A percentile compares a stretch with the other conserved stretches of the same genome.
phyloP scores from a whole-genome alignment of 495 filamentous ascomycete species.

The Daldinia concentrica region DNA sequence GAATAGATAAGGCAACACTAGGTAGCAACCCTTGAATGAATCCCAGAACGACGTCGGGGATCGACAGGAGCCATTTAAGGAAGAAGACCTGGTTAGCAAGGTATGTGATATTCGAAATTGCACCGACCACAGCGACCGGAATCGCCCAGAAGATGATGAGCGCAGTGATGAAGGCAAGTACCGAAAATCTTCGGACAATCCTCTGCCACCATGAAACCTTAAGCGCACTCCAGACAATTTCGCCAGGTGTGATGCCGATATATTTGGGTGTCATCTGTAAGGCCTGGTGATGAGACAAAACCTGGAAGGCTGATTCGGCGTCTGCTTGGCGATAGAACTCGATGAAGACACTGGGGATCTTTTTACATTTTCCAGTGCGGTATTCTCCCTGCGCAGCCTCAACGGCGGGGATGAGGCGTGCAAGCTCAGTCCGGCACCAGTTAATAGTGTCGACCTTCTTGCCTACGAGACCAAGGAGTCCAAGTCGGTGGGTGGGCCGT shows the following conservation, averaged over 20 bases:
- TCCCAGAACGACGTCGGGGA: conserved; percentile 77
- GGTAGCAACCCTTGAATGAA: conserved; percentile 88
- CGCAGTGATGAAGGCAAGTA: conserved; percentile 74
- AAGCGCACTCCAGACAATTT: conserved; percentile 90
- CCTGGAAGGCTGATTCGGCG: conserved; percentile 87
- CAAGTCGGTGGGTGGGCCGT: conserved; percentile 85
- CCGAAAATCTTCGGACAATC: conserved; percentile 74
- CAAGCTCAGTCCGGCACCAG: conserved; percentile 86
- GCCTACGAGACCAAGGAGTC: conserved; percentile 76
- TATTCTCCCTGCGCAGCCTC: conserved; percentile 79
- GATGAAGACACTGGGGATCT: conserved; percentile 82
- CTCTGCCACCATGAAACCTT: conserved; percentile 89
- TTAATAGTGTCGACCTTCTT: conserved; percentile 96
- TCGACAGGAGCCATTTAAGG: conserved; percentile 75
- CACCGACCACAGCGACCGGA: conserved; percentile 85
- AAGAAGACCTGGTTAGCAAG: conserved; percentile 70
- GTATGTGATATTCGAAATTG: conserved; percentile 83
- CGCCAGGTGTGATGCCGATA: conserved; percentile 83
- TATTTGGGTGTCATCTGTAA: conserved; percentile 93
- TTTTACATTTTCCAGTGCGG: conserved; percentile 71
- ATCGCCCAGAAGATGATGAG: conserved; percentile 97
- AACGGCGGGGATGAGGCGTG: conserved; percentile 80
- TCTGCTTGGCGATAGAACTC: conserved; percentile 84
- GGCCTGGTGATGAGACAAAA: conserved; percentile 86
- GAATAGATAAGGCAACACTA: conserved; percentile 76